Evolutionary conservation across 805 yeast species (phyloP).

Genomic region (Saccharomycopsis sp.): DNA sequence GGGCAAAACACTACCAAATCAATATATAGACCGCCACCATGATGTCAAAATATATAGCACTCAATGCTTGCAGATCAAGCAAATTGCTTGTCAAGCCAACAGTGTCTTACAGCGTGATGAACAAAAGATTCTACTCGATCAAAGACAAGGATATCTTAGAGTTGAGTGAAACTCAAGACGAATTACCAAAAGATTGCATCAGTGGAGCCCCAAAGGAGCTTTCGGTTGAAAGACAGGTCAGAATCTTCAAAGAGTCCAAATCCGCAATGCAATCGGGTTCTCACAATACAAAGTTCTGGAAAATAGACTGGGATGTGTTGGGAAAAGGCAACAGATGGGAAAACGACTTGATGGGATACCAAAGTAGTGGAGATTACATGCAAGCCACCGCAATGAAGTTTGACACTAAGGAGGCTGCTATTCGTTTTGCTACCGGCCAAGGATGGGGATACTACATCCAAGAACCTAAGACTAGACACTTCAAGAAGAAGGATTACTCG

Average conservation of each 20-base stretch:
- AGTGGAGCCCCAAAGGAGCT: conserved; percentile 76
- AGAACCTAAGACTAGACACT: conserved; percentile 71
- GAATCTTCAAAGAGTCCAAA: conserved; percentile 71
- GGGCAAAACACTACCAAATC: not conserved
- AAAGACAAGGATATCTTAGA: conserved; percentile 7
- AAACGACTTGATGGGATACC: conserved; percentile 82
- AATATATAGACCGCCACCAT: not conserved
- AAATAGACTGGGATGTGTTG: conserved; percentile 76
- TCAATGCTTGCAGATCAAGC: not conserved
- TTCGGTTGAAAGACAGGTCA: conserved; percentile 51
- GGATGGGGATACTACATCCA: conserved; percentile 82
- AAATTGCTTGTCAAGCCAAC: not conserved
- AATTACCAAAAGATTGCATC: conserved; percentile 47
- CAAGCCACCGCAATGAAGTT: conserved; percentile 60
- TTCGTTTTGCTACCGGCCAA: conserved; percentile 72
- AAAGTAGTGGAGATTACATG: conserved; percentile 73
- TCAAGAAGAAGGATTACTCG: conserved; percentile 70
- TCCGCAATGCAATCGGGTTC: conserved; percentile 68
- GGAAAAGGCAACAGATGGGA: conserved; percentile 82
- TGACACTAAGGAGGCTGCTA: conserved; percentile 68
- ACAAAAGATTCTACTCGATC: not conserved
- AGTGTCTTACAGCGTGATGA: not conserved
- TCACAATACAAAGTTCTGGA: conserved; percentile 54
- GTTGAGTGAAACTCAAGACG: conserved; percentile 24
- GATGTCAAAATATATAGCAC: conserved; percentile 1